phyloP scores from a whole-genome alignment of 108 stramenopile genomes.

The Schizochytrium sp. region DNA sequence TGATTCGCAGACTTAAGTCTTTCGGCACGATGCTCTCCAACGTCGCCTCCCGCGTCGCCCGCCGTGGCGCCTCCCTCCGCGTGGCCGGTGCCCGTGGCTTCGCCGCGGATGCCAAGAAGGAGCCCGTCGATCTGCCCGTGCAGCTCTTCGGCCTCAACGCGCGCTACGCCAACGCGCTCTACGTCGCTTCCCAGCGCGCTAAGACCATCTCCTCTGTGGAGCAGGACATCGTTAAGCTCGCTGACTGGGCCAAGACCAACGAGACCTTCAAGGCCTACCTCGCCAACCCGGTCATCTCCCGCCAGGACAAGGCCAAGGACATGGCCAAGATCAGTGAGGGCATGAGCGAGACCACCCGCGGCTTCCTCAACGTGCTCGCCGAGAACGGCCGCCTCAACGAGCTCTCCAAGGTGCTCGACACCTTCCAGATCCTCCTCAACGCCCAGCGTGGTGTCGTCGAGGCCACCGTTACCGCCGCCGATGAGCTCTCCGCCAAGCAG shows the following conservation, averaged over 20 bases:
- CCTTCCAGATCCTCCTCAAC: constrained; percentile 87
- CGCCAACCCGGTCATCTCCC: constrained; percentile 72
- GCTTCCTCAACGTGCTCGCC: constrained; percentile 87
- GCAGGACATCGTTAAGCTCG: constrained; percentile 79
- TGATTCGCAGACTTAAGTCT: no score
- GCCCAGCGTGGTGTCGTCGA: constrained; percentile 93
- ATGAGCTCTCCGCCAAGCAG: constrained; percentile 79
- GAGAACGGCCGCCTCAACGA: constrained; percentile 89
- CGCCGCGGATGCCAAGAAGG: constrained; percentile 75
- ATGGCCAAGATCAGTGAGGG: constrained; percentile 38
- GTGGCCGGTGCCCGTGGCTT: constrained; percentile 49
- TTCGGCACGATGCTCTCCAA: no score
- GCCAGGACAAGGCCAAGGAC: constrained; percentile 58
- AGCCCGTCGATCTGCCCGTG: constrained; percentile 77
- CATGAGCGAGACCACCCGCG: constrained; percentile 56
- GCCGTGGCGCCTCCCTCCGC: background rate
- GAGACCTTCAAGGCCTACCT: constrained; percentile 82
- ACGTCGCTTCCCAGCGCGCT: constrained; percentile 88
- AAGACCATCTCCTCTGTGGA: constrained; percentile 86
- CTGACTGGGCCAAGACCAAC: constrained; percentile 74
- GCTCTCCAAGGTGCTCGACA: constrained; percentile 81
- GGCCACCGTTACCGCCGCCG: constrained; percentile 90
- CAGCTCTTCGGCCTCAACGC: constrained; percentile 90
- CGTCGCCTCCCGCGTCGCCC: no score
- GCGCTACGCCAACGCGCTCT: constrained; percentile 95